Evolutionary conservation across 2,329 filamentous ascomycete species (phyloP), one percentile per base, ranked within the genome.

Genomic region (Neurospora sp.): DNA sequence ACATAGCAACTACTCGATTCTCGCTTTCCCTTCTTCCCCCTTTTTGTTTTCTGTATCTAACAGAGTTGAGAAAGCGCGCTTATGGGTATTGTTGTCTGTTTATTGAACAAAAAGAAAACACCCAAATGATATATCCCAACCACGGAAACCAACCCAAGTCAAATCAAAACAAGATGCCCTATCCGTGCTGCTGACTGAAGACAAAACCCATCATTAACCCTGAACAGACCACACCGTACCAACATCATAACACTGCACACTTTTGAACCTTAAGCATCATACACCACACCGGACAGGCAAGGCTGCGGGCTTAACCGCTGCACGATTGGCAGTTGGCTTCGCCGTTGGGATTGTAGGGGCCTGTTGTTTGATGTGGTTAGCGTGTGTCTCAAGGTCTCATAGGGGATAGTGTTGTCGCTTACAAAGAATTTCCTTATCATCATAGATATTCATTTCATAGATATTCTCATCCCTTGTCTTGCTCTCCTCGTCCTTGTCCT

Each of bases 381-480:
- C 13, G 58, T 43, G 2, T 15, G 7, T 33, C 6, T 9, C 6
- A n/a, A 13, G 23, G 19, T n/a, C n/a, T 58, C 9, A 11, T 28
- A 11, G 39, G 8, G 23, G 38, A 13, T n/a, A 17, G 11, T 68
- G 6, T 42, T 28, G 5, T 33, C 69, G 85, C 89, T 89, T 84
- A 90, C 96, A 99, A n/a, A n/a, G n/a, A n/a, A n/a, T n/a, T n/a
- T n/a, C n/a, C n/a, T n/a, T n/a, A n/a, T n/a, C n/a, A n/a, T n/a
- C n/a, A n/a, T n/a, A n/a, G n/a, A n/a, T n/a, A n/a, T n/a, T n/a
- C n/a, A n/a, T n/a, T n/a, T n/a, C n/a, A n/a, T n/a, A n/a, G n/a
- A n/a, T n/a, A n/a, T n/a, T n/a, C n/a, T n/a, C 89, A 80, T 97
- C 94, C 11, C 92, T 88, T 74, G 91, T 89, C 73, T 90, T 87